Evolutionary conservation across 805 yeast genomes (phyloP), one percentile per base, ranked within the genome.

Genomic region (Zygoascus bituminiphila): DNA sequence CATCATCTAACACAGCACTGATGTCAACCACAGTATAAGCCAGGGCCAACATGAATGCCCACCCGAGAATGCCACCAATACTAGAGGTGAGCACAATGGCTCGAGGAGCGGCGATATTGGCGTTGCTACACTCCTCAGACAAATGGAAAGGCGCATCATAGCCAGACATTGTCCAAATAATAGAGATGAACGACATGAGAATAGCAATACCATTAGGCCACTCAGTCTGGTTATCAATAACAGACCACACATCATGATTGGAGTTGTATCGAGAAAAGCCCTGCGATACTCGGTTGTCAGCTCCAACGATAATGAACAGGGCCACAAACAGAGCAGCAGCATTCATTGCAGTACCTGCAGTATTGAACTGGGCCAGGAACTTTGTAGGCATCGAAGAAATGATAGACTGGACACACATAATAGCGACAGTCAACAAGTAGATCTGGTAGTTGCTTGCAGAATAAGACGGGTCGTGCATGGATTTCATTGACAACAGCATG

Each of bases 141-240:
- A 82, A 67, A 58, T 83, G 88, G 68, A 81, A 82, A 0, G 88
- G 84, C 20, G 84, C 78, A 60, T 82, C 88, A 59, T 79, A 83
- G 21, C 87, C 88, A 41, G 82, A 74, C 86, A 82, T 81, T 35
- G 82, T 77, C 68, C 68, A 64, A 49, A 62, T 59, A n/a, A 63
- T 64, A 15, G 68, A 57, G 37, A 64, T 48, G 55, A 64, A 63
- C 19, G 78, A 69, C 71, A 77, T 70, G 49, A 81, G 62, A 57
- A 77, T 68, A 23, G 81, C 73, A 45, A 79, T 68, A 48, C 85
- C 85, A 44, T 70, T 69, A n/a, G 83, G 81, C 71, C 76, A 81
- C 17, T 78, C 83, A 8, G 85, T 78, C 52, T 70, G 74, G 62
- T 80, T 80, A 40, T 69, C 61, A 47, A 78, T 69, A 8, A 68